Percentiles rank a stretch among this genome's conserved stretches.
These are phyloP conservation scores for Aspergillus ostianus DNA, from an alignment of 495 filamentous ascomycete genomes.

Conservation along the genomic window DNA sequence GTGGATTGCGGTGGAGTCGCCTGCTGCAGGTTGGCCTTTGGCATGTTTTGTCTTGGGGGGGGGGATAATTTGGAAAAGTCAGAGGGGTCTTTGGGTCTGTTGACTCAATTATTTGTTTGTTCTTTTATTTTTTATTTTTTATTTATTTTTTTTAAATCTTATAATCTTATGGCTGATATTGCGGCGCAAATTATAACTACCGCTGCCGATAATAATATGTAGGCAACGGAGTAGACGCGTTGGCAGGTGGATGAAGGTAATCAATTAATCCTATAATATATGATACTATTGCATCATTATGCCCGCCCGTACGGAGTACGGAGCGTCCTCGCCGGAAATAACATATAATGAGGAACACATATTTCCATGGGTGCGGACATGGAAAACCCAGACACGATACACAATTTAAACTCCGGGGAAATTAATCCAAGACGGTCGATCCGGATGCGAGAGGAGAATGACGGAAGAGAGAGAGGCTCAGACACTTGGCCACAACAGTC, in stretches of 20 bases:
- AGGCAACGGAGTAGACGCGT: too few species aligned
- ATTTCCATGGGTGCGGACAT: too few species aligned
- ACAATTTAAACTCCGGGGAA: neutral
- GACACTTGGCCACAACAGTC: conserved; percentile 10
- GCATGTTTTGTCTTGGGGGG: neutral
- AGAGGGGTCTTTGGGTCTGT: too few species aligned
- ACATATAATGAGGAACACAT: neutral
- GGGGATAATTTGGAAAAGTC: neutral
- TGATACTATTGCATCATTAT: too few species aligned
- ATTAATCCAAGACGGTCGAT: conserved; percentile 2
- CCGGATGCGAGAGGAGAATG: neutral
- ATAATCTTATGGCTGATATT: too few species aligned
- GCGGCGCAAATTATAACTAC: too few species aligned
- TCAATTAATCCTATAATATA: neutral
- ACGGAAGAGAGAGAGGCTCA: conserved; percentile 9
- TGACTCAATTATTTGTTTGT: neutral
- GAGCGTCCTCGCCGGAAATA: too few species aligned
- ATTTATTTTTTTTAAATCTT: too few species aligned
- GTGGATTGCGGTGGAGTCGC: conserved; percentile 19
- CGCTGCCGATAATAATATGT: too few species aligned
- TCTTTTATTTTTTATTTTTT: too few species aligned
- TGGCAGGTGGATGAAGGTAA: neutral
- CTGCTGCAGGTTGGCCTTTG: conserved; percentile 9
- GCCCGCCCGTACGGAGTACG: too few species aligned
- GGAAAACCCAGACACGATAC: neutral